Conservation (phyloP, 2,329 filamentous ascomycete species). For the Botrytis hyacinthi region DNA sequence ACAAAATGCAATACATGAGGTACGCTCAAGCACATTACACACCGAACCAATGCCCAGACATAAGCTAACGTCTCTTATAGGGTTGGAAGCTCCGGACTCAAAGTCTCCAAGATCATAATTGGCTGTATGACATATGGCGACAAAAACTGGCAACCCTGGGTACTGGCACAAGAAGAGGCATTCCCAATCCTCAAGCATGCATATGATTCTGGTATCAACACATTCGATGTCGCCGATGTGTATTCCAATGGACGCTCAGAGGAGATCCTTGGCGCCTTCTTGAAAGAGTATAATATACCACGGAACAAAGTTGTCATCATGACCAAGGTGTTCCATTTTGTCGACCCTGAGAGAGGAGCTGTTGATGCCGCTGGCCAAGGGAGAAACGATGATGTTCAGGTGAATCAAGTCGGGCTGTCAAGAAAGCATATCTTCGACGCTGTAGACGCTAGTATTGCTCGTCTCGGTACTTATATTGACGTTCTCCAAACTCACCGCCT, state of each 20-base stretch:
- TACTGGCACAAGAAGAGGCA: neutral
- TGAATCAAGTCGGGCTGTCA: neutral
- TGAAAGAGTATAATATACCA: neutral
- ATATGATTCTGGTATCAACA: neutral
- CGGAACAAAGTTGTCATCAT: neutral
- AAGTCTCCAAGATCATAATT: neutral
- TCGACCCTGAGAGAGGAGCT: neutral
- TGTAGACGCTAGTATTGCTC: neutral
- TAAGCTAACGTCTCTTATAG: neutral
- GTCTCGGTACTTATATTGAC: neutral
- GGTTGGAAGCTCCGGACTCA: neutral
- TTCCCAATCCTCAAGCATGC: neutral
- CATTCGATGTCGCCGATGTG: neutral
- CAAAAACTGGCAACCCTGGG: neutral
- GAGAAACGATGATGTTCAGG: rapidly evolving
- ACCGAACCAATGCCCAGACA: neutral
- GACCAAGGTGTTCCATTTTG: neutral
- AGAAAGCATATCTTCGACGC: neutral
- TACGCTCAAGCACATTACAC: neutral
- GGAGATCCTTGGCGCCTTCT: neutral
- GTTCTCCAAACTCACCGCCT: neutral
- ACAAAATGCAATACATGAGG: neutral
- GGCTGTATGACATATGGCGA: neutral
- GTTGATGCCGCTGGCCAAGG: neutral
- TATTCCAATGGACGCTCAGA: neutral